Evolutionary conservation across 129 eudicot genomes (phyloP).

Genomic region (Lonicera japonica): DNA sequence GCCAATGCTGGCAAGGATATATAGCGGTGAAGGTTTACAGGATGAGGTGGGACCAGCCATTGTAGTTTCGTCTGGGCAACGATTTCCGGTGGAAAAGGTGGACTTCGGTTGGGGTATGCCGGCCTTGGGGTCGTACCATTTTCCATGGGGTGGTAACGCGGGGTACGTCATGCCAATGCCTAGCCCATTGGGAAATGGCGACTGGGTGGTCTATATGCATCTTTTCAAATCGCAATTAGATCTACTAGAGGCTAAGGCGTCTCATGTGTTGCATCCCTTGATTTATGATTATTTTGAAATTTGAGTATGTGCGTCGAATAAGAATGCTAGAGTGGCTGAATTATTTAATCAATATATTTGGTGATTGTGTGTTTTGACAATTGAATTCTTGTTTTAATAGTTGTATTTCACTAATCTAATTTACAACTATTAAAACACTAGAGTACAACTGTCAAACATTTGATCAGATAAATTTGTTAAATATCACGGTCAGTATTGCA

Average conservation of each 20-base stretch:
- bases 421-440: no score
- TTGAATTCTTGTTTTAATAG: no score
- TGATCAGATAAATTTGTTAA: no score
- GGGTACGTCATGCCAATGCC: slow-evolving; percentile 90
- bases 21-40: not conserved
- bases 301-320: not conserved
- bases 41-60: slow-evolving; percentile 31
- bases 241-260: slow-evolving; percentile 52
- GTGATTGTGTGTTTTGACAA: no score
- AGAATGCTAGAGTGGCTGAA: not conserved
- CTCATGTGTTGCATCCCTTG: slow-evolving; percentile 44
- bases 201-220: slow-evolving; percentile 78
- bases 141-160: slow-evolving; percentile 70
- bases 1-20: slow-evolving; percentile 13
- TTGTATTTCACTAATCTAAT: no score
- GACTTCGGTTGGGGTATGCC: slow-evolving; percentile 81
- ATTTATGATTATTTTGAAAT: slow-evolving; percentile 6
- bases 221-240: slow-evolving; percentile 44
- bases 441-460: no score
- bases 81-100: slow-evolving; percentile 45
- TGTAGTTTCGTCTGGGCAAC: slow-evolving; percentile 77
- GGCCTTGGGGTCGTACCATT: slow-evolving; percentile 64
- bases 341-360: no score
- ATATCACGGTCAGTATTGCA: no score
- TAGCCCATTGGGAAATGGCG: slow-evolving; percentile 40